Base-by-base conservation (phyloP, 768 basidiomycete genomes). In the Mycena sanguinolenta region DNA sequence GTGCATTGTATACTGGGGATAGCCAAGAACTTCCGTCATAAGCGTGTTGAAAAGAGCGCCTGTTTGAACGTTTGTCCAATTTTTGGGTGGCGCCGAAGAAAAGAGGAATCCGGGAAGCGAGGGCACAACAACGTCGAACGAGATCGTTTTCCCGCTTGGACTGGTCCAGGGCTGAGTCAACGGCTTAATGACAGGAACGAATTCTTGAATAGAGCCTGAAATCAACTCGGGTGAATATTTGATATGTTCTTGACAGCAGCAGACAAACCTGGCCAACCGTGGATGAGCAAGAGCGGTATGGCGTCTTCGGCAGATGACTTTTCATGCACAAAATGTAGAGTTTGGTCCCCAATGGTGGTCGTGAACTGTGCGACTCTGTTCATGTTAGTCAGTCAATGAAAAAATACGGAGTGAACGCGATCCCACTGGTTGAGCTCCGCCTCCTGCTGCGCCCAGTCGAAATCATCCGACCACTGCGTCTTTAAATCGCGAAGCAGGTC, bases 11-110 rank as follows among this genome's bases (percentile, higher is more conserved):
- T 78, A 79, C 49, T 57, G 58, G 17, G 63, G 50, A 62, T 79
- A 79, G 2, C 74, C 75, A 7, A 79, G 72, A 12, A 77, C 73
- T 32, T 76, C 74, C 14, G 66, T 71, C 76, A 79, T 77, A 12
- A 79, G 71, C 13, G 69, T 75, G 59, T 79, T 75, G 59, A 74
- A 77, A 19, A 77, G 42, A 14, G 65, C 50, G 4, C 75, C 78
- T 23, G 75, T 79, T 49, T 79, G 74, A 17, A 58, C 68, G 17
- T 75, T 63, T 21, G 68, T 73, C 75, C 76, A 75, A n/a, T 67
- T 70, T 39, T 66, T 49, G 8, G 69, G 66, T 2, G 65, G 68
- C 32, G 76, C 46, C 7, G 64, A 63, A 14, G 73, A 74, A 50
- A 74, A 75, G 6, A 67, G 50, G 67, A 74, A 77, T 1, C 76